Evolutionary conservation across 345 rosid genomes (phyloP), one percentile per base, ranked within the genome.

Genomic region (Eucalyptus dawsonii): DNA sequence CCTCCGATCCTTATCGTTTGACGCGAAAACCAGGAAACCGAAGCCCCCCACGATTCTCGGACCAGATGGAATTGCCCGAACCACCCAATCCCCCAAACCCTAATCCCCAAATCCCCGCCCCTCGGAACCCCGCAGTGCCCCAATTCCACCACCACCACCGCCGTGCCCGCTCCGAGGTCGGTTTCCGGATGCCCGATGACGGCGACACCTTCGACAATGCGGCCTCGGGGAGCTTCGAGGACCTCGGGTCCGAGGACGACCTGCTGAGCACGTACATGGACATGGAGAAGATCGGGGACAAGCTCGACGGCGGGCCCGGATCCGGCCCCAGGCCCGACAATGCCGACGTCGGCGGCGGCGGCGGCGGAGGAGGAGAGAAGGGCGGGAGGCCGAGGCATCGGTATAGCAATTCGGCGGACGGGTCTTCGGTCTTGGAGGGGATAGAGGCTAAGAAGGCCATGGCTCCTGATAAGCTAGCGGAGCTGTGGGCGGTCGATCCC

Each of bases 371-470:
- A 15, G 88, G 88, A 17, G 94, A 87, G 17, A 89, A 87, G 45
- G 90, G 81, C 5, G 76, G 80, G 65, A 90, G 93, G 88, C 93
- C 94, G 29, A 90, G 97, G 86, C 99, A 97, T 87, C 91, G 97
- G 88, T 93, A 97, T 86, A 97, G 99, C 93, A 95, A 95, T 88
- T 97, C 99, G 21, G 93, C 94, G 86, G 99, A 95, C 88, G 97
- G 97, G n/a, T 93, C 94, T 19, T 93, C 95, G 87, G 88, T 88
- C 51, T 51, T 92, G 93, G 98, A 95, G 88, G 93, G 97, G 6
- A 94, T 97, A 42, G 98, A 98, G 90, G 97, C 98, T 10, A 96
- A 96, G 93, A 98, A 96, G 94, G 99, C 99, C 88, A 95, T 98
- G 99, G 96, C 95, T 91, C 97, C 99, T 89, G 95, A 94, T 87